Percentiles rank a stretch among this genome's conserved stretches.
These are phyloP conservation scores for Blepharisma japonicum DNA, from an alignment of 73 alveolate species.

Conservation along the genomic window DNA sequence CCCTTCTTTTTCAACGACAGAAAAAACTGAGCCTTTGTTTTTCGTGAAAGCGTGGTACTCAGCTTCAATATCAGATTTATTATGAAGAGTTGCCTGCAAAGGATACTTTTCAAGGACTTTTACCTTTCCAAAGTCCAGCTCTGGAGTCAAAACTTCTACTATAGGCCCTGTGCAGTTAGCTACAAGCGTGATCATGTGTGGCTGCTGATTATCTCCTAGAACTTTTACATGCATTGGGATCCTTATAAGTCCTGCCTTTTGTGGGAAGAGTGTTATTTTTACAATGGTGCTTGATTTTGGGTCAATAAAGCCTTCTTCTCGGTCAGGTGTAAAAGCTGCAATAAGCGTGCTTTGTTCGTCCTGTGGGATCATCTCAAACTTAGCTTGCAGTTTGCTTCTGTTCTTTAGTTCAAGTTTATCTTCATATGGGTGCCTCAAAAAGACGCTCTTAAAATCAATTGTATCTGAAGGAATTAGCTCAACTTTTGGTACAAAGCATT, in stretches of 20 bases:
- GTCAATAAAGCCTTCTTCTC: constrained; percentile 91
- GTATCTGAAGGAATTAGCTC: constrained; percentile 96
- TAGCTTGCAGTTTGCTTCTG: constrained; percentile 95
- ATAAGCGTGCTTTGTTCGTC: constrained; percentile 94
- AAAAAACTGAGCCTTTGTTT: constrained; percentile 80
- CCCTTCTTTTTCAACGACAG: constrained; percentile 83
- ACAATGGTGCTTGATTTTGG: constrained; percentile 82
- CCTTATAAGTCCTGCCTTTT: constrained; percentile 86
- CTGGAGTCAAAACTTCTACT: constrained; percentile 81
- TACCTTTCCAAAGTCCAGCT: constrained; percentile 91
- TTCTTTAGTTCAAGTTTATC: constrained; percentile 88
- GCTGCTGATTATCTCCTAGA: constrained; percentile 56
- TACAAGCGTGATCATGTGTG: constrained; percentile 81
- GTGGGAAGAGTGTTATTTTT: constrained; percentile 84
- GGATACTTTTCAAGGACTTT: constrained; percentile 88
- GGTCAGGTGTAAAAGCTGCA: constrained; percentile 92
- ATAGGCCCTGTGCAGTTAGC: constrained; percentile 98
- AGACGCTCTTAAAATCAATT: constrained; percentile 93
- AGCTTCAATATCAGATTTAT: constrained; percentile 95
- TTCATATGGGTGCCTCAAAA: constrained; percentile 94
- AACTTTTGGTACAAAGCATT: constrained; percentile 97
- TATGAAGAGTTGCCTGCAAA: constrained; percentile 73
- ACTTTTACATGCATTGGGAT: constrained; percentile 73
- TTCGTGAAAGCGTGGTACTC: constrained; percentile 97
- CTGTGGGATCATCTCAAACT: constrained; percentile 95